A percentile compares a stretch with the other conserved stretches of the same genome.
phyloP scores from a whole-genome alignment of 2,329 filamentous ascomycete species.

The Trichoderma arundinaceum region DNA sequence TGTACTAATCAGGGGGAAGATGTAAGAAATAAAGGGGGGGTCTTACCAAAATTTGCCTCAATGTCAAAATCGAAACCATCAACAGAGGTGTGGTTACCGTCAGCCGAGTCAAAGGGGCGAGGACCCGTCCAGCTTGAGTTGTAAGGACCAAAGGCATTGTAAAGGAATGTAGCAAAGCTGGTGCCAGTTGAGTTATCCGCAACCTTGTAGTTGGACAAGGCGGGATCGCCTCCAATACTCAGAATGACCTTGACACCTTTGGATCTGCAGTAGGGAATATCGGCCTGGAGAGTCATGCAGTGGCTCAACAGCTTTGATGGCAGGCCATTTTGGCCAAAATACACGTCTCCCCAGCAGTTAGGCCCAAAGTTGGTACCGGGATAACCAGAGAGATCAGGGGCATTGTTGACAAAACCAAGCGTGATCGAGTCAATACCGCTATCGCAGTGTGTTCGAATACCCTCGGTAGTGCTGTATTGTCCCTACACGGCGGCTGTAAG shows the following conservation, averaged over 20 bases:
- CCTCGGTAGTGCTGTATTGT: constrained; percentile 42
- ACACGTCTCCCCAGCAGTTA: constrained; percentile 45
- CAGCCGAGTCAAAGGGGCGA: constrained; percentile 47
- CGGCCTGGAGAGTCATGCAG: constrained; percentile 46
- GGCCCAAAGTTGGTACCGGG: constrained; percentile 50
- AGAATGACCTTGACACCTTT: constrained; percentile 52
- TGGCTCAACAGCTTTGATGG: constrained; percentile 44
- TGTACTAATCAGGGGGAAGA: background rate
- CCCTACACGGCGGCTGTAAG: constrained; percentile 40
- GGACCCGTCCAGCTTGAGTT: constrained; percentile 42
- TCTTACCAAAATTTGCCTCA: constrained; percentile 45
- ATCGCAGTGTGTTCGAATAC: constrained; percentile 46
- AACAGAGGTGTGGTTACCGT: constrained; percentile 39
- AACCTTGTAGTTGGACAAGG: constrained; percentile 45
- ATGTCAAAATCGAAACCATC: constrained; percentile 54
- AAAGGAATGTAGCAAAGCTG: constrained; percentile 48
- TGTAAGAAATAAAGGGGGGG: background rate
- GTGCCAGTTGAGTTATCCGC: constrained; percentile 41
- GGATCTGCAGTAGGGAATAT: constrained; percentile 50
- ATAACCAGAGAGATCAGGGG: constrained; percentile 45
- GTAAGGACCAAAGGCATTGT: constrained; percentile 48
- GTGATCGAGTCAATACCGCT: constrained; percentile 47
- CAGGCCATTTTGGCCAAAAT: constrained; percentile 35
- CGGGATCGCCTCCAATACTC: constrained; percentile 47
- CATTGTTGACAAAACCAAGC: constrained; percentile 47